Percentiles rank a stretch among this genome's conserved stretches.
These are phyloP conservation scores for Pulveroboletus sp. DNA, from an alignment of 768 basidiomycete species.

Conservation along the genomic window DNA sequence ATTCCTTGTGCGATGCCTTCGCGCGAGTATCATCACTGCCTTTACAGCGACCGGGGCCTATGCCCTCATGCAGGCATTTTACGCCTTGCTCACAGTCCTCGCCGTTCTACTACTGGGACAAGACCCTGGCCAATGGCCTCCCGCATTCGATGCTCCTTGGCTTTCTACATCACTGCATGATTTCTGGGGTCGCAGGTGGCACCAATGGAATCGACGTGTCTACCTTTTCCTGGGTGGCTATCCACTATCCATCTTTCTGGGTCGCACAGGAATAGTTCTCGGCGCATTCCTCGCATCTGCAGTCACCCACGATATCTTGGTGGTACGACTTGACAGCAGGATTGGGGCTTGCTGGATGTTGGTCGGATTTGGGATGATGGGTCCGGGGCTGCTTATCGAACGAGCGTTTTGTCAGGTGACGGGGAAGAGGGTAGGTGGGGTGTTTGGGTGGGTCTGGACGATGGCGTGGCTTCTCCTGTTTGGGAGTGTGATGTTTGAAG, in stretches of 20 bases:
- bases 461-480: too few species aligned
- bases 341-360: conserved; percentile 40
- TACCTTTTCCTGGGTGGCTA: conserved; percentile 32
- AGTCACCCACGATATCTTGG: conserved; percentile 49
- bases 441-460: conserved; percentile 33
- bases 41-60: conserved; percentile 45
- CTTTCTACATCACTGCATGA: conserved; percentile 33
- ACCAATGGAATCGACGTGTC: conserved; percentile 31
- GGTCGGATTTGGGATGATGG: conserved; percentile 56
- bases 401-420: conserved; percentile 19
- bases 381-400: conserved; percentile 50
- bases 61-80: conserved; percentile 38
- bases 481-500: conserved; percentile 25
- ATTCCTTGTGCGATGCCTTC: conserved; percentile 23
- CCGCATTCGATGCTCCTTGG: conserved; percentile 34
- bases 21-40: conserved; percentile 43
- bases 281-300: conserved; percentile 59
- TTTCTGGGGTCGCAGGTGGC: conserved; percentile 40
- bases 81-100: conserved; percentile 22
- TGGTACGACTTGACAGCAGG: conserved; percentile 49
- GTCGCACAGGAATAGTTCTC: conserved; percentile 47
- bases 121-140: conserved; percentile 32
- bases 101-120: conserved; percentile 28
- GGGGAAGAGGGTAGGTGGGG: conserved; percentile 29
- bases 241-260: conserved; percentile 38